Evolutionary conservation across 768 basidiomycete species (phyloP).

Genomic region (Astraeus odoratus): DNA sequence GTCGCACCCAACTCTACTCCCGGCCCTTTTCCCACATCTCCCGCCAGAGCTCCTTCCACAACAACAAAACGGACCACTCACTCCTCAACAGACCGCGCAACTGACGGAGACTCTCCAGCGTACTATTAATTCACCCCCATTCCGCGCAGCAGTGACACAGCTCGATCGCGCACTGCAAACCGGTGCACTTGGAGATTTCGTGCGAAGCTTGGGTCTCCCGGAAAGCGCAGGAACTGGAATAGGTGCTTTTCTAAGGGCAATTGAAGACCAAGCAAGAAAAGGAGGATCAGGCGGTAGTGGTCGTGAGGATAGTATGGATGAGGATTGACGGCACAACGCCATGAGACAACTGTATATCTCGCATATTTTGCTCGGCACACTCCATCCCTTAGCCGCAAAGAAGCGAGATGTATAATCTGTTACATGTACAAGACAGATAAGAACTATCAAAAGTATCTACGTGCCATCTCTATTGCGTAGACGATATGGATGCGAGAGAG

Average conservation of each 20-base stretch:
- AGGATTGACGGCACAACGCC: constrained; percentile 43
- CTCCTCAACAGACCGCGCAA: constrained; percentile 17
- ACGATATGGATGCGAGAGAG: background rate
- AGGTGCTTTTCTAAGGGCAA: constrained; percentile 71
- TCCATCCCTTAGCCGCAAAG: no score
- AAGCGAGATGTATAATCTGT: background rate
- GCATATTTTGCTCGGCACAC: no score
- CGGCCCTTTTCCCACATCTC: constrained; percentile 71
- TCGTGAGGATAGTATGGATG: constrained; percentile 71
- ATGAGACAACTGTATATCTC: background rate
- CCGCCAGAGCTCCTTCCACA: constrained; percentile 69
- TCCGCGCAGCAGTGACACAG: constrained; percentile 69
- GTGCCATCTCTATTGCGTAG: no score
- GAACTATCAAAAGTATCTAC: background rate
- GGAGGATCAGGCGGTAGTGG: constrained; percentile 26
- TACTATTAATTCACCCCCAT: constrained; percentile 78
- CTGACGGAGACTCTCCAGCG: constrained; percentile 54
- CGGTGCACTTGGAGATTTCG: constrained; percentile 68
- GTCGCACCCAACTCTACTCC: constrained; percentile 60
- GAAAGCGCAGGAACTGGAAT: constrained; percentile 79
- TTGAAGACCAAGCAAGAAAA: constrained; percentile 66
- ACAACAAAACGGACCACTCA: constrained; percentile 39
- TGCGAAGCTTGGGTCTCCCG: constrained; percentile 73
- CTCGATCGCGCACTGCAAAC: constrained; percentile 83
- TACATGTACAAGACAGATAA: background rate